Evolutionary conservation across 495 filamentous ascomycete species (phyloP), one percentile per base, ranked within the genome.

Genomic region (Aspergillus panamensis): DNA sequence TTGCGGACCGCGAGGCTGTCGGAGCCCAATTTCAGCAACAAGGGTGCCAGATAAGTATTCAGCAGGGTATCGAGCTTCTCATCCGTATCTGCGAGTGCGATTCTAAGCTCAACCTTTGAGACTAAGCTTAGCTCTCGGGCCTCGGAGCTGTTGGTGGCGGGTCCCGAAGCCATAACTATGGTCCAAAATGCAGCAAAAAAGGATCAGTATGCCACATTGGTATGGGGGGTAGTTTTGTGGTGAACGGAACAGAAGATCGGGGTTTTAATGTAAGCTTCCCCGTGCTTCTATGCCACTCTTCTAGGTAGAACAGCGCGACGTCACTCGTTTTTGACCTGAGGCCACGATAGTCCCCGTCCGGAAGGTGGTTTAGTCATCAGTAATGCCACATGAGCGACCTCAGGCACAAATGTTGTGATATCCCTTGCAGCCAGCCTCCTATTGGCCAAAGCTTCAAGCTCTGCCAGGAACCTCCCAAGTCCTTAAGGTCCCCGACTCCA

Each of bases 101-200:
- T 91, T 44, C 86, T 83, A 66, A 96, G 87, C 69, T 96, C 91
- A 48, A 97, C 89, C 66, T 95, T 96, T 63, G 89, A 89, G 59
- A 96, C 80, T 52, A 97, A 84, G 57, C 83, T 85, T 59, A 97
- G 82, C 78, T 98, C 94, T 53, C 84, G 80, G 65, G 82, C 82
- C 70, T 91, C 89, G 86, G 62, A 62, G 67, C 70, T 77, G 62
- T 65, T 68, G 56, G 68, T 64, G n/a, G 57, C 53, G 35, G 58
- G 45, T 51, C 70, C 69, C 56, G 71, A 68, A 55, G 74, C 68
- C 76, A 78, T 78, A 45, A 51, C 61, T 56, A 53, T 44, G 49
- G n/a, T 49, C 12, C 40, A 59, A 45, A 25, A 30, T 21, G 3
- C 25, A 16, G n/a, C 10, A 17, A 43, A 25, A 19, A 37, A 25